These are phyloP conservation scores for Picea sitchensis DNA, from an alignment of 75 land plant genomes.

Conservation along the genomic window DNA sequence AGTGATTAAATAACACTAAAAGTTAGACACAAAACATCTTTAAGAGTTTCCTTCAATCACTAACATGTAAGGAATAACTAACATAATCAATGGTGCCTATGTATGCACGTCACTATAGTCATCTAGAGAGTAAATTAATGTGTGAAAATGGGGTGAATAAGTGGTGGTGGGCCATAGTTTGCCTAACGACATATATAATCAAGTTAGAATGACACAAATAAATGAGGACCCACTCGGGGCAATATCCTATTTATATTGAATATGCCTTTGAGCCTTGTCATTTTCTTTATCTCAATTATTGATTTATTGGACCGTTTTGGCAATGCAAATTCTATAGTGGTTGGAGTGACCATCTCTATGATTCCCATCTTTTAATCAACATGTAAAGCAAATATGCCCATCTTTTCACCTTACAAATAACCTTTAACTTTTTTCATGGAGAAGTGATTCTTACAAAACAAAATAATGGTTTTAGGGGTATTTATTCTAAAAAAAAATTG, in stretches of 20 bases:
- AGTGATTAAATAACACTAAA: not conserved
- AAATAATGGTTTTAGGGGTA: no score
- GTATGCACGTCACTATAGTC: not conserved
- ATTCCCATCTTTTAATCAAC: not conserved
- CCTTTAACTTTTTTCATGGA: not conserved
- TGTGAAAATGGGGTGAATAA: not conserved
- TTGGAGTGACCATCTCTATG: not conserved
- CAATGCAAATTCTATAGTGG: not conserved
- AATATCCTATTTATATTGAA: not conserved
- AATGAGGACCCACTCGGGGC: not conserved
- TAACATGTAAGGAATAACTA: not conserved
- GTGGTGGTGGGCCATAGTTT: not conserved
- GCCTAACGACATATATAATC: not conserved
- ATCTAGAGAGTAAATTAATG: not conserved
- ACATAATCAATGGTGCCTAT: not conserved
- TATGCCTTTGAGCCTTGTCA: slow-evolving; percentile 7
- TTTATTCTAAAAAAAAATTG: no score
- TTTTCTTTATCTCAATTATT: slow-evolving; percentile 7
- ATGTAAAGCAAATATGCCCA: not conserved
- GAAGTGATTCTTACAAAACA: not conserved
- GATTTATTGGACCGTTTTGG: not conserved
- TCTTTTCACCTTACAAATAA: not conserved
- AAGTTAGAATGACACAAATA: not conserved
- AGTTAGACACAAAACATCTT: not conserved
- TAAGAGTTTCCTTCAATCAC: not conserved